Base-by-base conservation (phyloP, 345 rosid species). In the Dovyalis caffra region DNA sequence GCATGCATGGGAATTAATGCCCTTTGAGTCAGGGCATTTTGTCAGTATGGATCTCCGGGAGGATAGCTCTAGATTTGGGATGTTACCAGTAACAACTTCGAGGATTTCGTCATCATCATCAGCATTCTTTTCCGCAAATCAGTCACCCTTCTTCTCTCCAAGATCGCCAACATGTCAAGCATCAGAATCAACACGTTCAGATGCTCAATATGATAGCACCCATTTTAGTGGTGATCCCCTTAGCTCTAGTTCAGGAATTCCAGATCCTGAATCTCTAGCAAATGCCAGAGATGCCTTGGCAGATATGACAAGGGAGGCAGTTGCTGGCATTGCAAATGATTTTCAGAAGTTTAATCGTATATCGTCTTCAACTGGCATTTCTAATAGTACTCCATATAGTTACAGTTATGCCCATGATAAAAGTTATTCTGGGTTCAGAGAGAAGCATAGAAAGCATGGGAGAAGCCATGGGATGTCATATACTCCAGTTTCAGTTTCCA, bases 61-160 rank as follows among this genome's bases (percentile, higher is more conserved):
- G 80, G 95, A 91, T 78, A 95, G 91, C 77, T 83, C 87, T 35
- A 86, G 94, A 80, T 87, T 86, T 40, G 88, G 84, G 26, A 81
- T 83, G 0, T 73, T 90, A 35, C 92, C 90, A 6, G 73, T 79
- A 72, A 79, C 87, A 45, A 89, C 97, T 2, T 71, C 81, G 0
- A 86, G 94, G 78, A 83, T 91, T 93, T 91, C 97, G 15, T 91
- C 99, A 14, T 93, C 95, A 0, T 91, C 99, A 1, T 91, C 98
- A 4, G 87, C 88, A 80, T 93, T 93, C 86, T 88, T 88, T 87
- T 95, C 99, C 0, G 99, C 98, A 1, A 92, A 88, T 64, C 99
- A 95, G 75, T 95, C 97, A 0, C 97, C 98, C 0, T 91, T 92
- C 76, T 91, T 95, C 85, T 93, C 98, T 33, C 99, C 99, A 10